Evolutionary conservation across 139 green algal genomes (phyloP).

Genomic region (Eudorina sp.): DNA sequence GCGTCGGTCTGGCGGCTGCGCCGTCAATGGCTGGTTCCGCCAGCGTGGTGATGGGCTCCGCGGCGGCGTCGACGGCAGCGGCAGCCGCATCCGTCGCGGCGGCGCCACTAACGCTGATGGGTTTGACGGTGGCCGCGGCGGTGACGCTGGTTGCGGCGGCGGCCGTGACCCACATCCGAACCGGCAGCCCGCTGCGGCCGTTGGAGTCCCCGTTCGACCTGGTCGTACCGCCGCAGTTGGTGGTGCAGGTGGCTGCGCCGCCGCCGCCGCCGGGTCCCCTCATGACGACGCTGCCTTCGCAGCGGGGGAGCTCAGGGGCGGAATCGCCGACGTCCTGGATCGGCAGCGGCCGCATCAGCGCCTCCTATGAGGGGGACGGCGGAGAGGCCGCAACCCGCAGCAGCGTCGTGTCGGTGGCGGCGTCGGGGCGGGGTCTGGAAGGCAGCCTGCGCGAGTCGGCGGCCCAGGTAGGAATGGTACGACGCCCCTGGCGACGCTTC

Average conservation of each 20-base stretch:
- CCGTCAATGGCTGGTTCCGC: background rate
- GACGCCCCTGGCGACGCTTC: too few relatives aligned
- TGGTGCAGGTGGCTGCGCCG: background rate
- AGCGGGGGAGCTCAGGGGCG: too few relatives aligned
- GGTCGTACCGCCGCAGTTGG: too few relatives aligned
- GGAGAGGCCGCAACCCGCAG: too few relatives aligned
- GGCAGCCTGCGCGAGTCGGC: too few relatives aligned
- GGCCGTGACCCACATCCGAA: conserved; percentile 10
- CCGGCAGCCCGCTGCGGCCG: background rate
- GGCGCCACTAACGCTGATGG: conserved; percentile 15
- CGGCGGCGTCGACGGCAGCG: background rate
- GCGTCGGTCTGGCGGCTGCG: background rate
- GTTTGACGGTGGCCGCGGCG: background rate
- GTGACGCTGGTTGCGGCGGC: conserved; percentile 10
- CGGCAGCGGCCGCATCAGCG: background rate
- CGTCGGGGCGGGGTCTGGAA: too few relatives aligned
- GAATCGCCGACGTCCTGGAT: background rate
- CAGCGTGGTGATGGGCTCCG: background rate
- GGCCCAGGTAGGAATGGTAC: too few relatives aligned
- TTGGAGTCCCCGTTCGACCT: background rate
- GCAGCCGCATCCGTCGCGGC: background rate
- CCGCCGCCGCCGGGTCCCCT: background rate
- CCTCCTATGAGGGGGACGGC: too few relatives aligned
- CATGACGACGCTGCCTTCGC: too few relatives aligned
- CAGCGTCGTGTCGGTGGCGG: too few relatives aligned